Evolutionary conservation across 2,329 filamentous ascomycete genomes (phyloP).

Genomic region (Podosphaera fusca): DNA sequence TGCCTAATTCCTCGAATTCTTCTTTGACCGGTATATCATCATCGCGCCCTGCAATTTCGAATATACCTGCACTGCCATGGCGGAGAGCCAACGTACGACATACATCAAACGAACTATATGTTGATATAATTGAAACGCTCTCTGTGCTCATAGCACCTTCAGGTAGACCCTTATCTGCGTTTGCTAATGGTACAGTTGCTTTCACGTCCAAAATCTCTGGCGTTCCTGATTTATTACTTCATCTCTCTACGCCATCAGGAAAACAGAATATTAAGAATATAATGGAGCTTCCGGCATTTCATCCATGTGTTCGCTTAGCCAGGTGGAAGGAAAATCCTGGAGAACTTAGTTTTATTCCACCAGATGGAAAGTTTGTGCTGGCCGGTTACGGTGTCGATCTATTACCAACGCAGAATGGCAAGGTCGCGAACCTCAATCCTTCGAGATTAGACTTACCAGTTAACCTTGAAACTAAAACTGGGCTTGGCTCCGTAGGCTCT

Average conservation of each 20-base stretch:
- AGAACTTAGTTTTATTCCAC: slow-evolving; percentile 85
- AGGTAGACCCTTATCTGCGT: slow-evolving; percentile 63
- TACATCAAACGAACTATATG: slow-evolving; percentile 91
- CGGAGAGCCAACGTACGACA: slow-evolving; percentile 77
- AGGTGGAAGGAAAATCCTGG: slow-evolving; percentile 75
- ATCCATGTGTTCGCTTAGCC: slow-evolving; percentile 80
- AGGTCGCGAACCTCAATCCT: slow-evolving; percentile 28
- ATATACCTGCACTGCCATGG: slow-evolving; percentile 51
- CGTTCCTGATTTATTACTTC: slow-evolving; percentile 70
- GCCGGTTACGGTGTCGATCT: slow-evolving; percentile 89
- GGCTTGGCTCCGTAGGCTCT: slow-evolving; percentile 47
- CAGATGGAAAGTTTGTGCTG: slow-evolving; percentile 80
- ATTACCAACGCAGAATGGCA: slow-evolving; percentile 42
- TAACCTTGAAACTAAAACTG: slow-evolving; percentile 58
- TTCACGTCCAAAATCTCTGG: slow-evolving; percentile 92
- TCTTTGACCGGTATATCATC: slow-evolving; percentile 16
- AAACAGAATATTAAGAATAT: slow-evolving; percentile 50
- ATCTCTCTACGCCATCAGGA: slow-evolving; percentile 59
- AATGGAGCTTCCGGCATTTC: slow-evolving; percentile 79
- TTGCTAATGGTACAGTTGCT: slow-evolving; percentile 77
- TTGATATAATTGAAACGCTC: slow-evolving; percentile 80
- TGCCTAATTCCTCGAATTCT: slow-evolving; percentile 11
- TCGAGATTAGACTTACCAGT: slow-evolving; percentile 57
- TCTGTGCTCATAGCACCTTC: slow-evolving; percentile 77
- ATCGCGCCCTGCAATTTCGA: slow-evolving; percentile 17